Evolutionary conservation across 306 rosid species (phyloP).

Genomic region (Rubus parviflorus): DNA sequence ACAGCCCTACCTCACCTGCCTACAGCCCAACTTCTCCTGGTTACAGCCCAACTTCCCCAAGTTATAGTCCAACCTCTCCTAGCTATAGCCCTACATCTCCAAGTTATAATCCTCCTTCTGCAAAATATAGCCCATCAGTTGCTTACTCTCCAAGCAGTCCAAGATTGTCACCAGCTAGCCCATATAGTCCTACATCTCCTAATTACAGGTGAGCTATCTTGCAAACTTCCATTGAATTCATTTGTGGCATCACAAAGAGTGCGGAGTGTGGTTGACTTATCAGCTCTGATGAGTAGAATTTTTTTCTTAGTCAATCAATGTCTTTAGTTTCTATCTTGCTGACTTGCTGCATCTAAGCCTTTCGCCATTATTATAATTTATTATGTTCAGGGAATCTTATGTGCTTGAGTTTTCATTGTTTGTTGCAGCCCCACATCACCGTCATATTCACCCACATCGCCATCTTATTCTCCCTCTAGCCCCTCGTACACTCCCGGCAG

Average conservation of each 20-base stretch:
- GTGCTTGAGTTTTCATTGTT: constrained; percentile 6
- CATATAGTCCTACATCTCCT: constrained; percentile 96
- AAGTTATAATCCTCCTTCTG: constrained; percentile 89
- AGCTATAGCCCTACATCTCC: constrained; percentile 89
- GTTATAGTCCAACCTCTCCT: constrained; percentile 74
- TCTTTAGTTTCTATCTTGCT: neutral
- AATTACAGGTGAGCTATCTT: constrained; percentile 68
- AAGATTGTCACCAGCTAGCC: constrained; percentile 87
- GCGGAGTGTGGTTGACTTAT: neutral
- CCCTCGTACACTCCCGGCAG: constrained; percentile 97
- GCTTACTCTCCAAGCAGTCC: constrained; percentile 99
- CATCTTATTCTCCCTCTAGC: constrained; percentile 94
- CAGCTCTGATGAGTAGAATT: neutral
- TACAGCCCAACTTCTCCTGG: constrained; percentile 74
- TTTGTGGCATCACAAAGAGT: neutral
- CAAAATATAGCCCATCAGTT: constrained; percentile 88
- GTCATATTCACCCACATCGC: constrained; percentile 96
- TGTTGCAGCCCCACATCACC: constrained; percentile 93
- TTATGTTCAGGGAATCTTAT: neutral
- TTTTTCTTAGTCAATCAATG: neutral
- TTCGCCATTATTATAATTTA: constrained; percentile 7
- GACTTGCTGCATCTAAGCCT: neutral
- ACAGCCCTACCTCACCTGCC: constrained; percentile 80
- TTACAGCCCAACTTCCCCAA: constrained; percentile 66
- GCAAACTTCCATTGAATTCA: neutral